Evolutionary conservation across 2,329 filamentous ascomycete species (phyloP).

Genomic region (Nigrospora oryzae): DNA sequence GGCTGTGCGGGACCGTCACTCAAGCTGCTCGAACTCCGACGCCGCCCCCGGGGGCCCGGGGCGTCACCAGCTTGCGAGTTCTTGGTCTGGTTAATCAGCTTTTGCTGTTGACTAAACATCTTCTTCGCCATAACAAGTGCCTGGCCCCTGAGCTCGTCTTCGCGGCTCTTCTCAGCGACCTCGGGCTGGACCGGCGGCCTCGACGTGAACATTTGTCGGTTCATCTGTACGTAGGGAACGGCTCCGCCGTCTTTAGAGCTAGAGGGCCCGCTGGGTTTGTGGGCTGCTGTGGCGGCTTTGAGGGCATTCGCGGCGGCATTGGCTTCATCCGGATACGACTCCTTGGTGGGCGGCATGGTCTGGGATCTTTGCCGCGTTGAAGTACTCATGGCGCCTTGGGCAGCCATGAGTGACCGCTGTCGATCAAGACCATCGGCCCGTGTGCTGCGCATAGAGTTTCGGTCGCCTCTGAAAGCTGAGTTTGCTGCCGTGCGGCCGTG

Average conservation of each 20-base stretch:
- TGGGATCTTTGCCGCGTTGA: constrained; percentile 47
- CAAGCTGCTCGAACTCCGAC: constrained; percentile 20
- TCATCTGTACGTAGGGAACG: constrained; percentile 58
- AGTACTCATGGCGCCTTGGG: constrained; percentile 64
- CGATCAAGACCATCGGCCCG: constrained; percentile 36
- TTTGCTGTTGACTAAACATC: constrained; percentile 69
- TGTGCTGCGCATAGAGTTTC: constrained; percentile 31
- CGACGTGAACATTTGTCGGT: constrained; percentile 69
- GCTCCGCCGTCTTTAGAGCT: constrained; percentile 56
- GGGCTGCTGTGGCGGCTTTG: constrained; percentile 63
- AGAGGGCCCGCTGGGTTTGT: constrained; percentile 38
- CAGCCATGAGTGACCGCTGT: constrained; percentile 63
- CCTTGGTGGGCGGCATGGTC: constrained; percentile 45
- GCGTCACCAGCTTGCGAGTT: constrained; percentile 25
- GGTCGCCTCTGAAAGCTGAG: constrained; percentile 52
- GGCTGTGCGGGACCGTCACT: constrained; percentile 34
- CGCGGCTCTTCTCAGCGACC: constrained; percentile 62
- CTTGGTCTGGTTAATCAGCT: constrained; percentile 43
- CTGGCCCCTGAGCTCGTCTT: constrained; percentile 69
- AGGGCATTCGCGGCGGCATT: constrained; percentile 61
- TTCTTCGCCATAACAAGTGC: constrained; percentile 83
- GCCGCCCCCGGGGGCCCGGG: constrained; percentile 16
- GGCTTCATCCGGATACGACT: constrained; percentile 44
- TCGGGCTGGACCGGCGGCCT: constrained; percentile 65
- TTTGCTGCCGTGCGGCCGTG: constrained; percentile 62